These are phyloP conservation scores for Pyrenophora graminea DNA, from an alignment of 2,329 filamentous ascomycete species.

Conservation along the genomic window DNA sequence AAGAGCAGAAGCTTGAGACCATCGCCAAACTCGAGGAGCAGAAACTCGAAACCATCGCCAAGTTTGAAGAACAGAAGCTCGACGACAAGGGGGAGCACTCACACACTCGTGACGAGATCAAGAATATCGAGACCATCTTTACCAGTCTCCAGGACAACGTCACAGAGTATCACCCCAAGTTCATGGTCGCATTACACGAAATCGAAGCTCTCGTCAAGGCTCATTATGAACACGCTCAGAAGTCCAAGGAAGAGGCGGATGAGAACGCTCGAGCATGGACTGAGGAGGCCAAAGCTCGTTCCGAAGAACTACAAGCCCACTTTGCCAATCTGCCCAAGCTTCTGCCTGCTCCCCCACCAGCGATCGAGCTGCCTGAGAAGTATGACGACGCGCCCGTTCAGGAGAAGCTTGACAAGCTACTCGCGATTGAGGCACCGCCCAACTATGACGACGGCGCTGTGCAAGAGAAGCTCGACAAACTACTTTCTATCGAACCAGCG, in stretches of 20 bases:
- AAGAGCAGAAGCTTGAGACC: conserved; percentile 56
- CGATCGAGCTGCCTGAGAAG: conserved; percentile 42
- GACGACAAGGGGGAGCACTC: conserved; percentile 80
- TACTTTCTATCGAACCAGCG: conserved; percentile 54
- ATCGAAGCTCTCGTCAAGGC: conserved; percentile 80
- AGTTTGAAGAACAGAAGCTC: conserved; percentile 75
- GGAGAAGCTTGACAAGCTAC: conserved; percentile 59
- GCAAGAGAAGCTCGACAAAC: conserved; percentile 59
- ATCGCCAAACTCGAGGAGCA: conserved; percentile 75
- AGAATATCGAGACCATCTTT: conserved; percentile 72
- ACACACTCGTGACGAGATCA: conserved; percentile 78
- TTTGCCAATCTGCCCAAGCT: conserved; percentile 51
- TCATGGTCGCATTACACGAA: conserved; percentile 83
- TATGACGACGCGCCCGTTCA: conserved; percentile 63
- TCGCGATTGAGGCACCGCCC: conserved; percentile 50
- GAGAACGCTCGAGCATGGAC: conserved; percentile 49
- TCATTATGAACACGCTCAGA: conserved; percentile 86
- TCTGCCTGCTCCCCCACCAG: conserved; percentile 56
- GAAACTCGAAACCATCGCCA: conserved; percentile 61
- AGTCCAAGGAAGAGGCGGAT: conserved; percentile 52
- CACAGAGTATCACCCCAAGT: conserved; percentile 82
- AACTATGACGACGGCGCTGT: conserved; percentile 54
- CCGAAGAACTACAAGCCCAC: conserved; percentile 49
- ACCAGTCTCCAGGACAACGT: conserved; percentile 78
- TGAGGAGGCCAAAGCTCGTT: conserved; percentile 50